Base-by-base conservation (phyloP, 192 early-diverging fungal genomes). In the Coemansia sp. region DNA sequence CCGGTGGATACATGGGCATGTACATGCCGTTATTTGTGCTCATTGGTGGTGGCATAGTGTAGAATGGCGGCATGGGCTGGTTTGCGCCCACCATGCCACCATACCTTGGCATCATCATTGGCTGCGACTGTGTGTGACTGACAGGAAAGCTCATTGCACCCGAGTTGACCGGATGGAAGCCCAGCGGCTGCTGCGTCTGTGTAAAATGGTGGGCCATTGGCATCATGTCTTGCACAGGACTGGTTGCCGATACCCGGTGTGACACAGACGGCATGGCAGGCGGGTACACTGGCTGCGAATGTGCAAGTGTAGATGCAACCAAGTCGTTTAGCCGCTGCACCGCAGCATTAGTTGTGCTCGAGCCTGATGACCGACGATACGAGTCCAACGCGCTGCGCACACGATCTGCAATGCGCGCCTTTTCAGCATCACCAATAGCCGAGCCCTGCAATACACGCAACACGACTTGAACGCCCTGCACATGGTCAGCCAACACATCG, bases 381-480 rank as follows among this genome's bases (percentile, higher is more conserved):
- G 17, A 12, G 53, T 27, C 25, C 10, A 55, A 14, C 1, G 53
- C 53, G 4, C 25, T 29, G 22, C 71, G 71, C 77, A 80, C 52
- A 21, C 77, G 53, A 29, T 95, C 93, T 16, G 91, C 93, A 45
- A 96, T 72, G 2, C 85, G 81, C 7, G 84, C 84, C 65, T 90
- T 88, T 64, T 97, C 94, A 3, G 87, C 83, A 8, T 86, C 76
- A 61, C 91, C 89, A 11, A 94, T 86, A 47, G 90, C 88, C 21
- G 82, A 86, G 35, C 91, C 88, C 12, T 90, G 84, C 21, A 98
- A 85, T 23, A 98, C 89, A 75, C 93, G 94, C 71, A 96, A 92
- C 16, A 97, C 81, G 21, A 96, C 69, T 26, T 89, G 82, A 0
- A 96, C 89, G 21, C 97, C 97, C 68, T 94, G 90, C 5, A 88